Base-by-base conservation (phyloP, 805 yeast species). In the Vanderwaltozyma tropicalis region DNA sequence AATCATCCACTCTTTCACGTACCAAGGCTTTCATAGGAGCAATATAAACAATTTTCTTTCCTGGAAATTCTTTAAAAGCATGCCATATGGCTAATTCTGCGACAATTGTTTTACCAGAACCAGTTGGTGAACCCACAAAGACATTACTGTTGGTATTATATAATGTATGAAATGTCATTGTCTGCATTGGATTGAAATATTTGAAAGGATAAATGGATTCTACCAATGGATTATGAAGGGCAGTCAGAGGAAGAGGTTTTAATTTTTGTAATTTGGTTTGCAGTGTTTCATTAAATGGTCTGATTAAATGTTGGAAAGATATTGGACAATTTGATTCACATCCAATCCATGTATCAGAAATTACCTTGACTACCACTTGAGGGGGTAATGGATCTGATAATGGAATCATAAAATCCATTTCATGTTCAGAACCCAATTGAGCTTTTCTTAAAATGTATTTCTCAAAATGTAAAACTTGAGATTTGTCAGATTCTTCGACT, bases 41-140 rank as follows among this genome's bases (percentile, higher is more conserved):
- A 29, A 87, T 89, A 53, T 87, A 92, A 7, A 92, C 81, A 40
- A 92, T 81, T 53, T 92, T 92, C 1, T 85, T 75, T 10, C 78
- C 75, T 0, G 96, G 96, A 41, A 70, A 77, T 33, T 82, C 80
- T 32, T 71, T 74, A 57, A 89, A 82, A 0, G 98, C 96, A 56
- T 87, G 89, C 96, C 97, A 92, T 13, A 92, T 84, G 0, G 97
- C 97, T 39, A 92, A 62, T 55, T 92, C 99, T 0, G 97, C 95
- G 21, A 94, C 97, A 25, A 92, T 81, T 0, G 98, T 92, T 59
- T 92, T 92, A 48, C 99, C 99, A 0, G 96, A 89, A 18, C 98
- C 98, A 2, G 98, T 92, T 3, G 99, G 99, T 0, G 97, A 87
- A 9, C 99, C 99, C 32, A 92, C 84, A 58, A 92, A 83, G 0